Evolutionary conservation across 148 eudicot species (phyloP), one percentile per base, ranked within the genome.

Genomic region (Simmondsia chinensis): DNA sequence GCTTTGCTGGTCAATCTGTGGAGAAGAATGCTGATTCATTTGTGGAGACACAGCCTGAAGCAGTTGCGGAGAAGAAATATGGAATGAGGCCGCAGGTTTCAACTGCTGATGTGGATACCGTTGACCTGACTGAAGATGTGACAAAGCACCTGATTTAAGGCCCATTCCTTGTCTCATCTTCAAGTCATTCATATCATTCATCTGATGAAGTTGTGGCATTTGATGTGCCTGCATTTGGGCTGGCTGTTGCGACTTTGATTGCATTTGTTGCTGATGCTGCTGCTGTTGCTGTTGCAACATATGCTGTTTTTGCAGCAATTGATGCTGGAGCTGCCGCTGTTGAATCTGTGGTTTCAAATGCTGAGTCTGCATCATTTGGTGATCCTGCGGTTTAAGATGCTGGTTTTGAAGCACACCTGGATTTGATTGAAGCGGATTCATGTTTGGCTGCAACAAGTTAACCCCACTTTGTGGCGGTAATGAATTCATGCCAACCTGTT

Each of bases 1-100:
- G 73, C 53, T 80, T 54, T 75, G 83, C 63, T 80, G 96, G 56
- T 89, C 97, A 16, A 77, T 67, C 63, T 89, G 94, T 5, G 97
- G 97, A 36, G 97, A 86, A 50, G 74, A 52, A 57, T 89, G 94
- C 39, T 73, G 93, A 49, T 71, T 66, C 47, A 80, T 66, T 57
- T 84, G 94, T 24, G 91, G 95, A 63, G 95, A 84, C 33, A 50
- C 55, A 24, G 87, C 69, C 50, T 69, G 83, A 52, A 79, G 66
- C 45, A 70, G 63, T 57, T 82, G 94, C 9, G 94, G 87, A 18
- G 97, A 75, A 24, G 96, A 69, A 40, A 68, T 73, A 13, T 82
- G 65, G 44, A 79, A 79, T 14, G 79, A 57, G 38, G 73, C 45
- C 52, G 81, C 89, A 28, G 83, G 39, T 62, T 84, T 89, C 45